Evolutionary conservation across 2,329 filamentous ascomycete genomes (phyloP).

Genomic region (Claviceps sp.): DNA sequence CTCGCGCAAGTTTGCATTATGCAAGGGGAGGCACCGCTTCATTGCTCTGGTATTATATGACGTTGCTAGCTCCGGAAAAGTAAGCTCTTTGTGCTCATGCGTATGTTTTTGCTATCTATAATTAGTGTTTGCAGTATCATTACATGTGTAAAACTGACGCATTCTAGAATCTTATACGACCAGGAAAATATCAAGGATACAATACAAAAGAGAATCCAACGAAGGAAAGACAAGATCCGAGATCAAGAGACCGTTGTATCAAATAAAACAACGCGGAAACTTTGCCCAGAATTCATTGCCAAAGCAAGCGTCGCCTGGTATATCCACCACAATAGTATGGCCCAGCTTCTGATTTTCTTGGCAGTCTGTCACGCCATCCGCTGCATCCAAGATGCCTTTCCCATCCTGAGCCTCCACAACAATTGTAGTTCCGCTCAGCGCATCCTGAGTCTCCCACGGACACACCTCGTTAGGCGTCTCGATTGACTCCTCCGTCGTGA

Average conservation of each 20-base stretch:
- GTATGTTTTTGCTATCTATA: no score
- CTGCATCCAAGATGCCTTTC: background rate
- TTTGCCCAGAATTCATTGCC: slow-evolving; percentile 1
- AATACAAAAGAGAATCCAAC: background rate
- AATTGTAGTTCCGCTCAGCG: background rate
- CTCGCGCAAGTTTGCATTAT: no score
- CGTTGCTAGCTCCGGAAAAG: no score
- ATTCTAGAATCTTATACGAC: no score
- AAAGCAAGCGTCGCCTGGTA: slow-evolving; percentile 1
- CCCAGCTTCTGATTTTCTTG: background rate
- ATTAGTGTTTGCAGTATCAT: no score
- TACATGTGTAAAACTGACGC: no score
- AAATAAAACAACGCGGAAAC: slow-evolving; percentile 1
- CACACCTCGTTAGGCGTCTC: background rate
- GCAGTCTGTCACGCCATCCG: background rate
- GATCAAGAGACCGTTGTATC: background rate
- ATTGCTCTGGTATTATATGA: no score
- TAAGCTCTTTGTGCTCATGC: no score
- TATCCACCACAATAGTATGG: background rate
- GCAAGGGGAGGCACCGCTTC: no score
- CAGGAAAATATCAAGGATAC: background rate
- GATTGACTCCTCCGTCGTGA: background rate
- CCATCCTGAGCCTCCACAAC: background rate
- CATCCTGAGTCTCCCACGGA: background rate
- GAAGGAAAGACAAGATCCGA: background rate